A percentile compares a stretch with the other conserved stretches of the same genome.
Evolutionary conservation across 2,329 filamentous ascomycete species (phyloP).

Genomic region (Aspergillus sp.): DNA sequence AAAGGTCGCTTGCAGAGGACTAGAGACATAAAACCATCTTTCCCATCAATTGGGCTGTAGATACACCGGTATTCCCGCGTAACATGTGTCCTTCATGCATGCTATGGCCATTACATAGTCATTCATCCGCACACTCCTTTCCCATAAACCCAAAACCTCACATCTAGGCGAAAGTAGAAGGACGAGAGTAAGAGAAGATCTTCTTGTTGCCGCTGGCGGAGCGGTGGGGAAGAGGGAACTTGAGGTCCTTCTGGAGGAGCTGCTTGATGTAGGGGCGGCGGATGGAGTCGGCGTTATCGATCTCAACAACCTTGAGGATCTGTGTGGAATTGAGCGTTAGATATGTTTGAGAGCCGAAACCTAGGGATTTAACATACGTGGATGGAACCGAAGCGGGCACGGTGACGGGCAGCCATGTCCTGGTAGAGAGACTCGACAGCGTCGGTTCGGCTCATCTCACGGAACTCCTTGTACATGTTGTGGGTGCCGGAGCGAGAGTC

Average conservation of each 20-base stretch:
- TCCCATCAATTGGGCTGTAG: constrained; percentile 33
- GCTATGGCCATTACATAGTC: constrained; percentile 44
- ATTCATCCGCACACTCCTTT: constrained; percentile 42
- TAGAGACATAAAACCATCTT: constrained; percentile 41
- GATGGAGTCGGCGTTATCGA: constrained; percentile 91
- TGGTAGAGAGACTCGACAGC: constrained; percentile 97
- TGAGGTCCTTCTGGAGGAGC: constrained; percentile 89
- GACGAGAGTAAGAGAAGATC: constrained; percentile 89
- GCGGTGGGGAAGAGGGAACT: constrained; percentile 98
- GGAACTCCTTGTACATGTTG: constrained; percentile 99
- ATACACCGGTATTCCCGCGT: constrained; percentile 36
- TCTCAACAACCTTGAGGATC: constrained; percentile 98
- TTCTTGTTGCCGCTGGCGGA: constrained; percentile 78
- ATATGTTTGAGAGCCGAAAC: not conserved
- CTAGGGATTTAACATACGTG: constrained; percentile 68
- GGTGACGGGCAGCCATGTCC: constrained; percentile 99
- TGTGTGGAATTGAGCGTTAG: constrained; percentile 41
- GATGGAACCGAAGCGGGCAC: constrained; percentile 95
- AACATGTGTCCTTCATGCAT: constrained; percentile 41
- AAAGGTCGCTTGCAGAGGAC: constrained; percentile 40
- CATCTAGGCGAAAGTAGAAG: constrained; percentile 95
- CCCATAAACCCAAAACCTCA: constrained; percentile 35
- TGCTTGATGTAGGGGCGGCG: constrained; percentile 99
- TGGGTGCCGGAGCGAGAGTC: constrained; percentile 99
- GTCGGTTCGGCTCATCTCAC: constrained; percentile 94